A percentile compares a stretch with the other conserved stretches of the same genome.
Conservation (phyloP, 305 asterid species). For the Stenogyne calaminthoides region DNA sequence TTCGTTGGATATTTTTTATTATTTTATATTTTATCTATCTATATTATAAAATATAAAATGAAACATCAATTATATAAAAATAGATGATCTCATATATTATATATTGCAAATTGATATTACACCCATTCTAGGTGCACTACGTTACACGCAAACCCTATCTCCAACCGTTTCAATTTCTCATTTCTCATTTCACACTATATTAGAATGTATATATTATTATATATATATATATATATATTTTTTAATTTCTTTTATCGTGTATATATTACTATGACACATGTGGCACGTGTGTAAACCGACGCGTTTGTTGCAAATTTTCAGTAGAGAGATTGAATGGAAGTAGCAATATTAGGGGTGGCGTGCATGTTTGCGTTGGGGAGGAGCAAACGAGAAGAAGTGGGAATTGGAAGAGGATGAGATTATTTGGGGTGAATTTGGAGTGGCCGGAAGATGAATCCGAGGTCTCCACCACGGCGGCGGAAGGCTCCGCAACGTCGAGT, state of each 20-base stretch:
- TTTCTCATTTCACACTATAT: neutral
- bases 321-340: neutral
- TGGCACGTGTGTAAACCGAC: neutral
- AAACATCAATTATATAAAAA: too few relatives aligned
- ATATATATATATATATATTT: too few relatives aligned
- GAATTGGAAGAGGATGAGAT: constrained; percentile 46
- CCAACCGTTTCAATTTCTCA: neutral
- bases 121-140: neutral
- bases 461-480: neutral
- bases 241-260: neutral
- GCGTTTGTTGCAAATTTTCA: neutral
- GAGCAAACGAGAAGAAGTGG: constrained; percentile 31
- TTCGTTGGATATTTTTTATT: too few relatives aligned
- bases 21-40: too few relatives aligned
- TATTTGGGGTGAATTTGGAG: constrained; percentile 61
- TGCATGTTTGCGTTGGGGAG: constrained; percentile 19
- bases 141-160: neutral
- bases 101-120: too few relatives aligned
- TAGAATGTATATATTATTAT: neutral
- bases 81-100: too few relatives aligned
- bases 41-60: too few relatives aligned
- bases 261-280: neutral
- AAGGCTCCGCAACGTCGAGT: neutral
- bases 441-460: constrained; percentile 37
- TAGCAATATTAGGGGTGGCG: neutral